phyloP scores from a whole-genome alignment of 1,284 basidiomycete genomes.

The Ceratobasidium theobromae region DNA sequence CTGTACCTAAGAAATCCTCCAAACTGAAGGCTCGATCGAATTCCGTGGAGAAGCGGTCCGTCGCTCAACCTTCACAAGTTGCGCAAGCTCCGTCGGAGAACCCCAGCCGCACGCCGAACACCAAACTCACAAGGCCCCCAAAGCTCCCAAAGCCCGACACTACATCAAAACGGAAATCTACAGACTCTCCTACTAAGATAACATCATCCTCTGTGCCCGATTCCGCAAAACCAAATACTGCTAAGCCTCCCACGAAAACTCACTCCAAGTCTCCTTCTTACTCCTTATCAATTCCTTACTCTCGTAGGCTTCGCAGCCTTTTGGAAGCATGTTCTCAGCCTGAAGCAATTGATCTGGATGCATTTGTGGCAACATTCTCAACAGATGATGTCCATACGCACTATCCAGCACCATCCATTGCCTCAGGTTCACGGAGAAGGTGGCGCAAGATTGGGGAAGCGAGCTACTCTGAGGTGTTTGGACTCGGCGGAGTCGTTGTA shows the following conservation, averaged over 20 bases:
- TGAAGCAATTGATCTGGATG: constrained; percentile 59
- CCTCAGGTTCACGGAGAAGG: constrained; percentile 38
- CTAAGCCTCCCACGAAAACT: too few relatives aligned
- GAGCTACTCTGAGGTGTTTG: constrained; percentile 96
- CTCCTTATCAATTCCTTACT: neutral
- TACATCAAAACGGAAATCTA: neutral
- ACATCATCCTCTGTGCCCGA: neutral
- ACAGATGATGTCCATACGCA: constrained; percentile 48
- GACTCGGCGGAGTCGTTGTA: constrained; percentile 78
- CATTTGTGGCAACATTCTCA: constrained; percentile 76
- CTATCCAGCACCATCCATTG: constrained; percentile 50
- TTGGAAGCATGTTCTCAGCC: constrained; percentile 23
- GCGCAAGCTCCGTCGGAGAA: neutral
- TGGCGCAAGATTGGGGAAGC: constrained; percentile 89
- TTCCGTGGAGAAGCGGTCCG: neutral
- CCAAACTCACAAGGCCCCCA: neutral
- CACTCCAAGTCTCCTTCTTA: neutral
- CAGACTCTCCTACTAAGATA: neutral
- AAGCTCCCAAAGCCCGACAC: neutral
- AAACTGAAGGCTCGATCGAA: neutral
- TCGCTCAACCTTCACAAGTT: neutral
- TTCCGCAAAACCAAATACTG: neutral
- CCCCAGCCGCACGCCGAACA: too few relatives aligned
- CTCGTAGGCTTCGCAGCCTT: neutral
- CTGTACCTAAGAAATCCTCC: neutral